These are phyloP conservation scores for Tephrocybe sp. DNA, from an alignment of 768 basidiomycete species.

Conservation along the genomic window DNA sequence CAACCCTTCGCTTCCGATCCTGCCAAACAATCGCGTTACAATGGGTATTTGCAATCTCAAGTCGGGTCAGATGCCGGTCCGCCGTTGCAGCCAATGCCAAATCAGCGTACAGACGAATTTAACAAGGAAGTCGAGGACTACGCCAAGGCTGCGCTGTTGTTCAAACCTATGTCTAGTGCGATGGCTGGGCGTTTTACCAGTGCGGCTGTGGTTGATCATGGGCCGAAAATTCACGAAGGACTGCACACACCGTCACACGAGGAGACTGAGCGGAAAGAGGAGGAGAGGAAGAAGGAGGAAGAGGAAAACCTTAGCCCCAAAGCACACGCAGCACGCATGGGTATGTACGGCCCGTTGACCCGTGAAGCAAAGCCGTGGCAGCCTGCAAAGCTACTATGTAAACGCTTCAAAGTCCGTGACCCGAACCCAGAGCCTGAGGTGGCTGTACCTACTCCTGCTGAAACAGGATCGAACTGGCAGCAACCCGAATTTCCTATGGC, in stretches of 20 bases:
- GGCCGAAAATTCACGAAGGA: constrained; percentile 64
- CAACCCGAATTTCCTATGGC: constrained; percentile 13
- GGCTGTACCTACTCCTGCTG: constrained; percentile 28
- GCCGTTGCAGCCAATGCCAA: constrained; percentile 51
- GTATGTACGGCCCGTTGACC: constrained; percentile 91
- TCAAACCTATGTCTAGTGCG: constrained; percentile 88
- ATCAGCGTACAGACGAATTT: constrained; percentile 66
- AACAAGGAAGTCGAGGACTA: constrained; percentile 86
- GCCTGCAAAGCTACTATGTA: constrained; percentile 85
- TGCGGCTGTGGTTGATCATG: constrained; percentile 69
- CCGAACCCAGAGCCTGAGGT: constrained; percentile 64
- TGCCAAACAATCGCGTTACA: constrained; percentile 83
- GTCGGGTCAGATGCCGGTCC: constrained; percentile 48
- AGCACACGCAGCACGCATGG: constrained; percentile 77
- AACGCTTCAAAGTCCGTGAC: constrained; percentile 90
- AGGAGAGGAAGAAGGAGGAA: constrained; percentile 38
- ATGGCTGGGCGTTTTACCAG: constrained; percentile 96
- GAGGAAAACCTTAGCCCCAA: constrained; percentile 72
- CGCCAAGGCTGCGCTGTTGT: constrained; percentile 82
- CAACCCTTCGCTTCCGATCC: constrained; percentile 82
- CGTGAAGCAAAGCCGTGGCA: constrained; percentile 74
- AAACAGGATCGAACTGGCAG: constrained; percentile 19
- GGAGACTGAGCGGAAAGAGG: constrained; percentile 43
- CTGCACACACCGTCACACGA: constrained; percentile 58
- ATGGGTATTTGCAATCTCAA: constrained; percentile 76